Base-by-base conservation (phyloP, 2,329 filamentous ascomycete species). In the Canariomyces notabilis region DNA sequence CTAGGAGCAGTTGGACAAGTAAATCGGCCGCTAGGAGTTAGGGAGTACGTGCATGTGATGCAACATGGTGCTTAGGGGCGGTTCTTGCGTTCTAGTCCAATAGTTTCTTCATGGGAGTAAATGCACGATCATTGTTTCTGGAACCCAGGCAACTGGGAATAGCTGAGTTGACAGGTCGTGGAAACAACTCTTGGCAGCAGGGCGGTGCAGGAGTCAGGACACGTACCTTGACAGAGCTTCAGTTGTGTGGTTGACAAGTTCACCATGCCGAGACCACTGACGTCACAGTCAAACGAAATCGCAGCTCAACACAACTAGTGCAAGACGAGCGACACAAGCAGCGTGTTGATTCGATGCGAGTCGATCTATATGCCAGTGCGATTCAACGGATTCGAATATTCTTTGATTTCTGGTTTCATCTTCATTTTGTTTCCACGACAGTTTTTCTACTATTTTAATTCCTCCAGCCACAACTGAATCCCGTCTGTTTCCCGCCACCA, bases 1-100 rank as follows among this genome's bases (percentile, higher is more conserved):
- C 41, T 61, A 49, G 33, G 26, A 4, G 26, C 26, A 9, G 6
- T 4, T 41, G 20, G 20, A 15, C 18, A 15, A 15, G n/a, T 35
- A 16, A 15, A 15, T 35, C n/a, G n/a, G n/a, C n/a, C n/a, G n/a
- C n/a, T n/a, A n/a, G n/a, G n/a, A n/a, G n/a, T n/a, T n/a, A n/a
- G 33, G 18, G 33, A 20, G 33, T 8, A 20, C 16, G 16, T 8
- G 33, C n/a, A 20, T 35, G 16, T 8, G 33, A 29, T 12, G 14
- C 22, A 26, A 26, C 22, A 6, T 26, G 6, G 26, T 5, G 37
- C n/a, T n/a, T n/a, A 38, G 7, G 19, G 36, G 6, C 6, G 7
- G 9, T 5, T 29, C 26, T 4, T 29, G 6, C 14, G 8, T 29
- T n/a, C n/a, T 29, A 29, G 26, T 6, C 26, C 9, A 29, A 12